Base-by-base conservation (phyloP, 2,329 filamentous ascomycete genomes). In the Cladorrhinum sp. region DNA sequence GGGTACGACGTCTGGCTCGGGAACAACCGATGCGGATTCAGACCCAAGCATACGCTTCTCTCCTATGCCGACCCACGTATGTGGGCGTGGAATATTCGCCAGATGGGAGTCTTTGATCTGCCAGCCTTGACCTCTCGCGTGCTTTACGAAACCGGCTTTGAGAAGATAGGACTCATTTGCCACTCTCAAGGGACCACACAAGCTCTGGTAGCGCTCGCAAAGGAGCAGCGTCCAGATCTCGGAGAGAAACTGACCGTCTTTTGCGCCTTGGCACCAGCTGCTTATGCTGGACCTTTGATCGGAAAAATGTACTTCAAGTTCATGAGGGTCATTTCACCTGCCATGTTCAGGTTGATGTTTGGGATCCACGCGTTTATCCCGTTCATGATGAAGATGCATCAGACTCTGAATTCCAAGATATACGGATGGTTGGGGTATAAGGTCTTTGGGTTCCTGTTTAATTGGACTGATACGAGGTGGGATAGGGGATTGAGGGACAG, bases 1-100 rank as follows among this genome's bases (percentile, higher is more conserved):
- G 93, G 93, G 1, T 97, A 92, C 74, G 94, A 98, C 73, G 91
- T 98, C 42, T 98, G 93, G 93, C 81, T 97, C 16, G 94, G 94
- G 3, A 96, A 96, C 76, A 97, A 96, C 71, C 84, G 94, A 20
- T 96, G 92, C 71, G 93, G 93, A 1, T 92, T 95, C 74, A 79
- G 83, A 0, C 93, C 94, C 0, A 84, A 86, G 65, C 94, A 98
- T 71, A 83, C 81, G 2, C 75, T 87, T 21, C 82, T 97, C 42
- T 76, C 84, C 1, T 86, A 89, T 66, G 78, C 78, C 2, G 94
- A 98, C 70, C 93, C 94, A 1, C 85, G 92, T 28, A 96, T 97
- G 91, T 97, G 94, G 94, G 86, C 88, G 46, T 98, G 94, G 94
- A 96, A 96, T 66, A 96, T 97, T 59, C 86, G 91, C 0, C 91